Conservation (phyloP, 495 filamentous ascomycete species). For the Apiosordaria backusii region DNA sequence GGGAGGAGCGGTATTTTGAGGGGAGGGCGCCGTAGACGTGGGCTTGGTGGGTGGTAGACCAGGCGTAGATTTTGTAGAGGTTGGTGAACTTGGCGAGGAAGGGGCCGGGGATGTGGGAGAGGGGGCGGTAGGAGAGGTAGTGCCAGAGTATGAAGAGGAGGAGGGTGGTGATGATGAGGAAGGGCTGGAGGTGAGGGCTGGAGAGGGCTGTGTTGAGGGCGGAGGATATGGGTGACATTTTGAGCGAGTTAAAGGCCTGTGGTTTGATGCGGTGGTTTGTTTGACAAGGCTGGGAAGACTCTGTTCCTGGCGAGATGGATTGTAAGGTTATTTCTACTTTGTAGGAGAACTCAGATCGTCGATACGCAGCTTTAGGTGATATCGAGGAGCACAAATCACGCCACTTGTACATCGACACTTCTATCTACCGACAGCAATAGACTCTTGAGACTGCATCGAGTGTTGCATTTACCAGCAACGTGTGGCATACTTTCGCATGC, state of each 20-base stretch:
- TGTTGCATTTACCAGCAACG: neutral
- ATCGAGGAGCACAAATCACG: neutral
- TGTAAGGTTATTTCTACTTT: neutral
- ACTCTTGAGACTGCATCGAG: neutral
- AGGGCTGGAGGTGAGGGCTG: neutral
- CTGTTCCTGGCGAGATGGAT: neutral
- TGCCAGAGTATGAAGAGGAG: neutral
- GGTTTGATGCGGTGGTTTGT: neutral
- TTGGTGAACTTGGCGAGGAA: neutral
- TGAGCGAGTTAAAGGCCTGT: neutral
- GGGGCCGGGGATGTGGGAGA: constrained; percentile 2
- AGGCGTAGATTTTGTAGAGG: constrained; percentile 3
- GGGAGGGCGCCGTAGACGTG: constrained; percentile 1
- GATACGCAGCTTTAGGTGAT: neutral
- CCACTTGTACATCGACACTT: neutral
- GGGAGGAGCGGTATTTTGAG: constrained; percentile 31
- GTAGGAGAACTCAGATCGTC: too few relatives aligned
- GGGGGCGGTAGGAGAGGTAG: neutral
- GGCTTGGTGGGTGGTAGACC: constrained; percentile 1
- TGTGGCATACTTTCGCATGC: neutral
- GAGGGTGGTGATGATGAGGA: neutral
- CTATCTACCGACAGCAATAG: neutral
- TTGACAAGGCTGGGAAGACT: neutral
- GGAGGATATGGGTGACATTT: neutral
- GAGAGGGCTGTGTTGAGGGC: neutral